Conservation (phyloP, 2,329 filamentous ascomycete genomes). For the Aureobasidium namibiae region DNA sequence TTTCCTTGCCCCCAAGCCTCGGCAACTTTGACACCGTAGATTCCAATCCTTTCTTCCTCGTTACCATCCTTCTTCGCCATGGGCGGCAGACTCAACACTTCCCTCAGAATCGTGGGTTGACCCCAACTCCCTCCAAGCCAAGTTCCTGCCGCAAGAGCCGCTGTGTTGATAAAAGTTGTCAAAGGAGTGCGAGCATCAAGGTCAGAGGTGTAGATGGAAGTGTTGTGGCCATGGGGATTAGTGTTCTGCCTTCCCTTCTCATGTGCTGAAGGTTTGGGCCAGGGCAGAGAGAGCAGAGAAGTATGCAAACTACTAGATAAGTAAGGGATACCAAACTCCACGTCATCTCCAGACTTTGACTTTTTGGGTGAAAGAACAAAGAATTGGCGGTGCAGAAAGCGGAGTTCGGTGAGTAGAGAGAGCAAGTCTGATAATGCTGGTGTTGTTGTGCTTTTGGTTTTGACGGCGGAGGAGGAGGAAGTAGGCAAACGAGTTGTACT, state of each 20-base stretch:
- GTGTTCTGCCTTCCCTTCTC: background rate
- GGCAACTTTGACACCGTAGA: background rate
- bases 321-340: background rate
- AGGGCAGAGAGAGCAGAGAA: background rate
- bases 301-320: background rate
- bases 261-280: background rate
- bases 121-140: background rate
- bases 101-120: background rate
- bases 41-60: background rate
- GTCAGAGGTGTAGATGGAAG: background rate
- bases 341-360: background rate
- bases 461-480: background rate
- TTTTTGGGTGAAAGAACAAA: background rate
- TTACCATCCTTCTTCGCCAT: background rate
- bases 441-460: background rate
- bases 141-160: background rate
- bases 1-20: background rate
- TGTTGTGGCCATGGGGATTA: background rate
- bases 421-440: conserved; percentile 3
- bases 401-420: background rate
- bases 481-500: background rate
- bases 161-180: background rate
- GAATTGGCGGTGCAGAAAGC: conserved; percentile 11
- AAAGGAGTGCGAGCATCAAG: background rate
- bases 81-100: background rate